These are phyloP conservation scores for Boletus huronensis DNA, from an alignment of 768 basidiomycete species.

Conservation along the genomic window DNA sequence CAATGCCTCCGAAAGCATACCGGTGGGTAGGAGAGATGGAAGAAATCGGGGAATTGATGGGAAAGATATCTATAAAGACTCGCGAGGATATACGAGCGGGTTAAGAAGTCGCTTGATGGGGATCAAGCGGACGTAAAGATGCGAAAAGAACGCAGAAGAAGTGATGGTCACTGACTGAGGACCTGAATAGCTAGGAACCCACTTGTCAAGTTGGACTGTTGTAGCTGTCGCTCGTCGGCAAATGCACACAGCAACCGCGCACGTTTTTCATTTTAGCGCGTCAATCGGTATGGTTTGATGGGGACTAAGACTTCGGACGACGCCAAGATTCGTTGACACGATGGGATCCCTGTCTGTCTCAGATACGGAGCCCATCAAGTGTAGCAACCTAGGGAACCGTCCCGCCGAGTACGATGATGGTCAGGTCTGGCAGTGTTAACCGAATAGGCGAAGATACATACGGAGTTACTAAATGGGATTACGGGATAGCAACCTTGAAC, in stretches of 20 bases:
- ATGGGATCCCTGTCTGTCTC: background rate
- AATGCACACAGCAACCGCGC: constrained; percentile 15
- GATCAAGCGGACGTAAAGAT: constrained; percentile 39
- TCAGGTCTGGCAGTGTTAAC: constrained; percentile 1
- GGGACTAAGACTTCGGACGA: constrained; percentile 2
- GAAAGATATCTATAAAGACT: constrained; percentile 44
- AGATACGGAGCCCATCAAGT: background rate
- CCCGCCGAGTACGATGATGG: background rate
- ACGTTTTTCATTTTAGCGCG: constrained; percentile 22
- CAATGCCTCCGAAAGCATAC: constrained; percentile 61
- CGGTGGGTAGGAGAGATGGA: constrained; percentile 63
- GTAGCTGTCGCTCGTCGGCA: constrained; percentile 12
- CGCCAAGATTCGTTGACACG: constrained; percentile 1
- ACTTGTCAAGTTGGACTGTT: constrained; percentile 4
- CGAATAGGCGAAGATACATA: constrained; percentile 17
- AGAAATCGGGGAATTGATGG: constrained; percentile 55
- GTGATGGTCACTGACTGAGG: background rate
- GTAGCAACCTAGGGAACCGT: background rate
- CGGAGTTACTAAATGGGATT: constrained; percentile 25
- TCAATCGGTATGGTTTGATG: constrained; percentile 18
- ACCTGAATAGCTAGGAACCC: constrained; percentile 6
- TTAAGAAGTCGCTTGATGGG: constrained; percentile 39
- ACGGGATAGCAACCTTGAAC: constrained; percentile 18
- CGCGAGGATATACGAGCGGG: constrained; percentile 42
- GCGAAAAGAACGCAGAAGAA: constrained; percentile 31